These are phyloP conservation scores for Leccinum uliginosum DNA, from an alignment of 768 basidiomycete genomes.

Conservation along the genomic window DNA sequence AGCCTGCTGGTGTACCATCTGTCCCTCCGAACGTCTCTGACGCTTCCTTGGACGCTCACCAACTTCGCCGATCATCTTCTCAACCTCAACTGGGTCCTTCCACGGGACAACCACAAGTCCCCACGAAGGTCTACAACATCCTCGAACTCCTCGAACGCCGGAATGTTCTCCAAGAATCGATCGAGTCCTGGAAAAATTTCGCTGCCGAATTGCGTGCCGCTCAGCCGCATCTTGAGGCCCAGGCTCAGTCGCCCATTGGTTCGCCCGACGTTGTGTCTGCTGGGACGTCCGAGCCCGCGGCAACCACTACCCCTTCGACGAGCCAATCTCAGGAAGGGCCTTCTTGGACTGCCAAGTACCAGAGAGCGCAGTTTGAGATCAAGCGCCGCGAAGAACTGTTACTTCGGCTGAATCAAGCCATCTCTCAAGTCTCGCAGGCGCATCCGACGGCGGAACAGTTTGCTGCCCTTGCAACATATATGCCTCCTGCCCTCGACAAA, in stretches of 20 bases:
- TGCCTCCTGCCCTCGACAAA: constrained; percentile 28
- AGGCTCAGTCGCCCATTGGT: background rate
- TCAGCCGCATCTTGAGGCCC: constrained; percentile 12
- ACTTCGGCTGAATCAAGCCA: constrained; percentile 26
- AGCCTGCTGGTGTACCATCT: background rate
- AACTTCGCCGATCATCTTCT: constrained; percentile 28
- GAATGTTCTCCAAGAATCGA: constrained; percentile 25
- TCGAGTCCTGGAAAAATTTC: constrained; percentile 20
- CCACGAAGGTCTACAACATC: constrained; percentile 21
- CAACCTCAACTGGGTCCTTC: constrained; percentile 24
- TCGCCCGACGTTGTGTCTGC: background rate
- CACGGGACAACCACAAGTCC: constrained; percentile 8
- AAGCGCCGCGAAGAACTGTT: constrained; percentile 29
- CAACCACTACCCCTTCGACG: background rate
- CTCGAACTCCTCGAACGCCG: constrained; percentile 25
- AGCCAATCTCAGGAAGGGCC: constrained; percentile 12
- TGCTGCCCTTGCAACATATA: constrained; percentile 23
- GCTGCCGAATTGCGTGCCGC: constrained; percentile 16
- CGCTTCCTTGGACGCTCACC: constrained; percentile 11
- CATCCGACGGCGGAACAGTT: constrained; percentile 22
- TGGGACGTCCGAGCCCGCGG: background rate
- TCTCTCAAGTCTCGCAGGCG: constrained; percentile 13
- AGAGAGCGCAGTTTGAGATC: constrained; percentile 28
- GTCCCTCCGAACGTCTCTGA: background rate
- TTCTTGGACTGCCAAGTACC: constrained; percentile 18